These are phyloP conservation scores for Cornus florida DNA, from an alignment of 148 eudicot genomes.

Conservation along the genomic window DNA sequence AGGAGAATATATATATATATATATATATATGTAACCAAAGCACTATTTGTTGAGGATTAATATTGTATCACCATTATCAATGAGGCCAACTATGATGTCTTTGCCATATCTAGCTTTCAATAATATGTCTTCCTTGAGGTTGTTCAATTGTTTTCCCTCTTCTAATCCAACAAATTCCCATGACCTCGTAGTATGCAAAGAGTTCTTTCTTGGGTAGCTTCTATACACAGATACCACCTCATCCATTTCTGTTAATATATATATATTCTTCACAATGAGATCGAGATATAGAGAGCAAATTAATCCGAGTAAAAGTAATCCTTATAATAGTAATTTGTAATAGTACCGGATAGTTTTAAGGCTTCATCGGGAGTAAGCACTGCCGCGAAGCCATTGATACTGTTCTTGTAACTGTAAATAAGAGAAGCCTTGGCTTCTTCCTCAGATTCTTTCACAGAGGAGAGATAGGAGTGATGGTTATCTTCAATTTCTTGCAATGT, in stretches of 20 bases:
- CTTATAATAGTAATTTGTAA: neutral
- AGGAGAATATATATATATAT: neutral
- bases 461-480: constrained; percentile 59
- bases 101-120: constrained; percentile 63
- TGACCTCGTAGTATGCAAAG: constrained; percentile 86
- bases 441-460: constrained; percentile 61
- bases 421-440: constrained; percentile 74
- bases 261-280: neutral
- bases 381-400: constrained; percentile 90
- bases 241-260: constrained; percentile 36
- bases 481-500: constrained; percentile 63
- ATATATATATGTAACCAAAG: neutral
- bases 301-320: too few relatives aligned
- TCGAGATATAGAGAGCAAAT: too few relatives aligned
- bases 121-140: constrained; percentile 25
- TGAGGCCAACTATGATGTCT: constrained; percentile 63
- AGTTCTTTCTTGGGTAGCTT: constrained; percentile 64
- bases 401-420: constrained; percentile 79
- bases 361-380: constrained; percentile 71
- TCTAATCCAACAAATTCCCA: constrained; percentile 82
- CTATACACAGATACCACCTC: constrained; percentile 64
- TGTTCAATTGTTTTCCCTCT: constrained; percentile 24
- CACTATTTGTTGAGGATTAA: neutral
- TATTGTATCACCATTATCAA: constrained; percentile 62
- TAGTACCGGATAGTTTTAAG: constrained; percentile 52